Base-by-base conservation (phyloP, 164 flowering plant genomes). In the Vitis cinerea region DNA sequence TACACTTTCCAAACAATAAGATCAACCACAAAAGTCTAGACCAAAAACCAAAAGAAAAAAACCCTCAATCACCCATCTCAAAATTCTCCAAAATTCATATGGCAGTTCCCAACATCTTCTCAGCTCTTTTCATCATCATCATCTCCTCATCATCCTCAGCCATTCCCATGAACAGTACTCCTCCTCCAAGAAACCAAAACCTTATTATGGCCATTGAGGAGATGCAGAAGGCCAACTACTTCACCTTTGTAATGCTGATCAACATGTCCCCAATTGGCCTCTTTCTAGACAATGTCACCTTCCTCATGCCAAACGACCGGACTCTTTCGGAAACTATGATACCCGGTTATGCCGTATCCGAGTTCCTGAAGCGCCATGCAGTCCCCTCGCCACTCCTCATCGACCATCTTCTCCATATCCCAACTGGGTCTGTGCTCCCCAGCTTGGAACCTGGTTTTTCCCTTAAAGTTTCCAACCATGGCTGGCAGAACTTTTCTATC, bases 301-400 rank as follows among this genome's bases (percentile, higher is more conserved):
- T 92, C 83, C 71, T 94, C 74, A 90, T 94, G 97, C 98, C 98
- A 23, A 84, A 80, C n/a, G 97, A 92, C 67, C 61, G 80, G 49
- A 68, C 54, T 51, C 80, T 94, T 9, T 78, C 95, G 4, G 69
- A 64, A 2, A 68, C 70, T n/a, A 17, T 19, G 0, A 60, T 92
- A 7, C 74, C 75, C 0, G 76, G 67, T 8, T 52, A 70, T 29
- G 27, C 69, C 0, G 80, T 88, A 3, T 27, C 74, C 0, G 86
- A 83, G 9, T 90, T 94, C 84, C 31, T 94, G 70, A 79, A 79
- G 50, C 80, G 83, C 50, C 97, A 94, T 78, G 85, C 97, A 0
- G 89, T 92, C 37, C 90, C 95, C 6, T 81, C 88, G 1, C 86
- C 95, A 0, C 52, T 94, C 65, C 86, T 84, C 50, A 86, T 89